Conservation (phyloP, 23 red algal genomes). For the Cyanidium caldarium region DNA sequence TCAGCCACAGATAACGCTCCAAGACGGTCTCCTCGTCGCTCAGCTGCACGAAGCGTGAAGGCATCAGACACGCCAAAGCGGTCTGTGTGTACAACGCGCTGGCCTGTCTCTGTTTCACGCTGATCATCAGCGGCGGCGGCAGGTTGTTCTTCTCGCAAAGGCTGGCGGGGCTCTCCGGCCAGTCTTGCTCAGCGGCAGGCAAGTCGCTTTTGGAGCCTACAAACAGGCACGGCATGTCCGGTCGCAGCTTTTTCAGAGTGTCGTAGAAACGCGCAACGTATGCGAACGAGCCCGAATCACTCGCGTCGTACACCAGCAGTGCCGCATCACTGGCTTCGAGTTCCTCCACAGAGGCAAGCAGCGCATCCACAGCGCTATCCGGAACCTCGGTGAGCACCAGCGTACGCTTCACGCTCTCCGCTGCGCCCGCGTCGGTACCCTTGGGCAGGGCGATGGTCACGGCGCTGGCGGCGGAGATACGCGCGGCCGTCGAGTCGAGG, state of each 20-base stretch:
- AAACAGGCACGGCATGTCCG: conserved; percentile 34
- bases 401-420: conserved; percentile 8
- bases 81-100: neutral
- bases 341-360: conserved; percentile 9
- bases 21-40: neutral
- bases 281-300: conserved; percentile 21
- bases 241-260: conserved; percentile 21
- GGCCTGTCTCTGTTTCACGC: neutral
- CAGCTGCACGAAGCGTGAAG: neutral
- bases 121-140: neutral
- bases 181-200: neutral
- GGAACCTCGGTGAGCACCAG: conserved; percentile 32
- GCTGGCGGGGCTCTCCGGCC: neutral
- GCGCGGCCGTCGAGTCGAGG: neutral
- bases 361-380: conserved; percentile 8
- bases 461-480: neutral
- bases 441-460: conserved; percentile 15
- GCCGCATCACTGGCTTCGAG: conserved; percentile 60
- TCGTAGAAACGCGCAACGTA: conserved; percentile 40
- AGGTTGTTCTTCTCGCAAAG: neutral
- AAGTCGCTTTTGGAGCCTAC: conserved; percentile 18
- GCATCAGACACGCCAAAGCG: neutral
- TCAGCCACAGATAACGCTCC: neutral
- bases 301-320: conserved; percentile 44
- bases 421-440: neutral